Conservation (phyloP, 78 protist genomes). For the Emiliania huxleyi region DNA sequence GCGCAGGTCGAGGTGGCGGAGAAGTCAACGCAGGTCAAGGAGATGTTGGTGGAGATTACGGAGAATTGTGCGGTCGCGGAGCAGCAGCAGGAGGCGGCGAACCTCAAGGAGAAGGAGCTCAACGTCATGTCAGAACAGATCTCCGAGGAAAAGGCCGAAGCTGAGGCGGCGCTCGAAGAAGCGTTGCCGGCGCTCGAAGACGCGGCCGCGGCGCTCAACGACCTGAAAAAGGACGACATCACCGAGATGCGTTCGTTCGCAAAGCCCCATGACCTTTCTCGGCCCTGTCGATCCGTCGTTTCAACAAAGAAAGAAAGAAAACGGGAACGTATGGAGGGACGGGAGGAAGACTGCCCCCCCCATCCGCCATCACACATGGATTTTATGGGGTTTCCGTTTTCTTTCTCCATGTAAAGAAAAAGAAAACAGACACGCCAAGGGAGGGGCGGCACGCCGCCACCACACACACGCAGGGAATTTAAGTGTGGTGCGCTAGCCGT, state of each 20-base stretch:
- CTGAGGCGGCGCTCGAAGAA: slow-evolving; percentile 75
- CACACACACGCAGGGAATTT: no score
- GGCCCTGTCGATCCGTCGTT: no score
- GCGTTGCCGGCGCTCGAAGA: slow-evolving; percentile 80
- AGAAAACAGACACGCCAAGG: no score
- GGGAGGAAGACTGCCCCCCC: no score
- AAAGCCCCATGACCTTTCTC: slow-evolving; percentile 57
- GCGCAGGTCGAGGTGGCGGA: slow-evolving; percentile 50
- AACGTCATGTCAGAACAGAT: slow-evolving; percentile 21
- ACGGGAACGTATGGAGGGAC: no score
- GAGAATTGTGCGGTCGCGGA: slow-evolving; percentile 18
- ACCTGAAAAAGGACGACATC: slow-evolving; percentile 54
- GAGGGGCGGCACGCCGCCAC: no score
- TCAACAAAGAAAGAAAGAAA: no score
- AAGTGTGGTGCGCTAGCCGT: no score
- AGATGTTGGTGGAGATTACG: slow-evolving; percentile 50
- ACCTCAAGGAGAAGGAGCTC: slow-evolving; percentile 58
- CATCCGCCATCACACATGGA: no score
- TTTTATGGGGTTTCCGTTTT: no score
- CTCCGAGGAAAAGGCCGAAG: slow-evolving; percentile 64
- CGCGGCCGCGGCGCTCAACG: slow-evolving; percentile 68
- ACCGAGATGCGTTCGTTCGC: slow-evolving; percentile 69
- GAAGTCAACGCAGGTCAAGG: slow-evolving; percentile 58
- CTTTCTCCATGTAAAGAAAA: no score
- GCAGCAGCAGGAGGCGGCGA: slow-evolving; percentile 49